Evolutionary conservation across 2,329 filamentous ascomycete species (phyloP).

Genomic region (Colletotrichum scovillei): DNA sequence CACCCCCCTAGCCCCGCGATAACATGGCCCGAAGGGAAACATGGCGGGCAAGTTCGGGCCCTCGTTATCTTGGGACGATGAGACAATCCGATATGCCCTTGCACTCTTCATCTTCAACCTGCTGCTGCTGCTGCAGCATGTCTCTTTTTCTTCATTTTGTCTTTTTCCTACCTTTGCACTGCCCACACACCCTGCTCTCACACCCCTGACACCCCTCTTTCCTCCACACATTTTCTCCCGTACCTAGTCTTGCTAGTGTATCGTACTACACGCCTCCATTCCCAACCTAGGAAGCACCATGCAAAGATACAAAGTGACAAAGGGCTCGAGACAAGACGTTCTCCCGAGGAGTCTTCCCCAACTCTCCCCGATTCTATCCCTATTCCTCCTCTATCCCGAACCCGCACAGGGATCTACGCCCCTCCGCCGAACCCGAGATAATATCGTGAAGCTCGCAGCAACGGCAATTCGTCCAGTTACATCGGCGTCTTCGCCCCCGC

Average conservation of each 20-base stretch:
- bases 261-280: background rate
- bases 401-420: slow-evolving; percentile 26
- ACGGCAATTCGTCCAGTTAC: slow-evolving; percentile 17
- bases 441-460: slow-evolving; percentile 34
- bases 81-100: slow-evolving; percentile 24
- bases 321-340: background rate
- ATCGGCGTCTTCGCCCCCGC: slow-evolving; percentile 24
- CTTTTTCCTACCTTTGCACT: slow-evolving; percentile 2
- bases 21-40: slow-evolving; percentile 16
- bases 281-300: background rate
- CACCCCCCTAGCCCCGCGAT: background rate
- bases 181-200: background rate
- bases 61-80: slow-evolving; percentile 32
- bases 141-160: background rate
- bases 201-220: background rate
- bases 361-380: slow-evolving; percentile 21
- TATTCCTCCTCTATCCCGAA: slow-evolving; percentile 28
- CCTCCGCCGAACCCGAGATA: slow-evolving; percentile 32
- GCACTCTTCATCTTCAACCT: slow-evolving; percentile 10
- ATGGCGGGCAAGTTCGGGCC: slow-evolving; percentile 14
- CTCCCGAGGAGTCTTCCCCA: background rate
- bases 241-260: background rate
- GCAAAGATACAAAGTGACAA: slow-evolving; percentile 3
- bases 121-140: background rate
- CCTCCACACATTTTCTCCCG: background rate